A percentile compares a stretch with the other conserved stretches of the same genome.
phyloP scores from a whole-genome alignment of 352 stramenopile genomes.

The Globisporangium abappressorium region DNA sequence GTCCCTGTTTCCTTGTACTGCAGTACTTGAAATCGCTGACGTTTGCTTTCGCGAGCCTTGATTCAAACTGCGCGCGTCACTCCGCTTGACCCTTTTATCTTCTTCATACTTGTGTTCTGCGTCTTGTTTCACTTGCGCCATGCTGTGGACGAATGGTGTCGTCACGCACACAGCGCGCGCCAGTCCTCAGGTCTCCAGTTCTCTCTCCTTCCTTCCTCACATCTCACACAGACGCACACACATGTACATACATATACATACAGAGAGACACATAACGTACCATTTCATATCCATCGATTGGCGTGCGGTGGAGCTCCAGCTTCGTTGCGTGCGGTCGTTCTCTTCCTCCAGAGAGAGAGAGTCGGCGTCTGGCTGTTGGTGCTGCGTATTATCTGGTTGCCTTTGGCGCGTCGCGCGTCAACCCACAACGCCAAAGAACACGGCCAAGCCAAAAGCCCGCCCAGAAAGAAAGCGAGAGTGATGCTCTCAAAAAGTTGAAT shows the following conservation, averaged over 20 bases:
- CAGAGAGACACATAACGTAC: constrained; percentile 20
- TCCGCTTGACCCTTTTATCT: neutral
- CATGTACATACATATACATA: neutral
- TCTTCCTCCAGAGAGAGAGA: constrained; percentile 1
- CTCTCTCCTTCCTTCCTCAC: neutral
- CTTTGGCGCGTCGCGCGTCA: neutral
- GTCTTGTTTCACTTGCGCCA: neutral
- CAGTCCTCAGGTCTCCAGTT: neutral
- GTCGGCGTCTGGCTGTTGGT: neutral
- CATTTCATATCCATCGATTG: constrained; percentile 48
- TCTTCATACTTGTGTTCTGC: neutral
- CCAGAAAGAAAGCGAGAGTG: neutral
- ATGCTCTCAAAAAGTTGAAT: neutral
- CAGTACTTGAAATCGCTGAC: too few species aligned
- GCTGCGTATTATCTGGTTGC: neutral
- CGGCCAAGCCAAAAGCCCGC: too few species aligned
- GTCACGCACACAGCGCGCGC: neutral
- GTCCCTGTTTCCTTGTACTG: too few species aligned
- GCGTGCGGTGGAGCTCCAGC: constrained; percentile 35
- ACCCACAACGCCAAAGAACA: neutral
- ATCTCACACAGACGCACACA: neutral
- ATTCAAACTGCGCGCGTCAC: neutral
- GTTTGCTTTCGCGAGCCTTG: too few species aligned
- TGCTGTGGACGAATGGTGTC: neutral
- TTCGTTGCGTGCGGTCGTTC: constrained; percentile 25